Conservation (phyloP, 176 grass and related monocot genomes). For the Eleusine indica region DNA sequence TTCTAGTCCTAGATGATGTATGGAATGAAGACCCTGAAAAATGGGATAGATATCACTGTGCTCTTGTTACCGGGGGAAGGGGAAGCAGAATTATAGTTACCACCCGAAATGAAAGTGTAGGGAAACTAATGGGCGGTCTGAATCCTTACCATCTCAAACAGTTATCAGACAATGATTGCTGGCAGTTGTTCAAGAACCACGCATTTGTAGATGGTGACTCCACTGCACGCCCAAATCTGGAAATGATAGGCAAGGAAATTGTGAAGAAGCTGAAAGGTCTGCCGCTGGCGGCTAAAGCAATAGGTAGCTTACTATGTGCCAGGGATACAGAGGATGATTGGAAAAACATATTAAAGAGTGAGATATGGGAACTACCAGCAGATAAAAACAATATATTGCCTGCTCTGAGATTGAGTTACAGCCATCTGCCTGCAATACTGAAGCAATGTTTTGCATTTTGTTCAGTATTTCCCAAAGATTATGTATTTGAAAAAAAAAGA, state of each 20-base stretch:
- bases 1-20: conserved; percentile 85
- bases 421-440: conserved; percentile 63
- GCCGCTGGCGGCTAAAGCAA: conserved; percentile 72
- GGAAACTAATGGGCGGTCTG: conserved; percentile 51
- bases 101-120: conserved; percentile 64
- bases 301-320: conserved; percentile 69
- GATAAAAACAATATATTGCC: conserved; percentile 77
- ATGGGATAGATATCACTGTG: conserved; percentile 60
- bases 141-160: conserved; percentile 55
- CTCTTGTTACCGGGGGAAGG: conserved; percentile 40
- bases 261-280: conserved; percentile 81
- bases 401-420: conserved; percentile 79
- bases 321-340: conserved; percentile 58
- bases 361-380: conserved; percentile 75
- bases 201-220: conserved; percentile 66
- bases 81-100: conserved; percentile 81
- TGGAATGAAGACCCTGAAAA: conserved; percentile 77
- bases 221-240: conserved; percentile 53
- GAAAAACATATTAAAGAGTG: conserved; percentile 68
- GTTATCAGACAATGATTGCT: conserved; percentile 67
- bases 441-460: conserved; percentile 86
- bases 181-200: conserved; percentile 76
- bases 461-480: conserved; percentile 80
- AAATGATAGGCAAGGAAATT: conserved; percentile 74
- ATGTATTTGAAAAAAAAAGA: conserved; percentile 54